Base-by-base conservation (phyloP, 768 basidiomycete genomes). In the Boletus vermiculosoides region DNA sequence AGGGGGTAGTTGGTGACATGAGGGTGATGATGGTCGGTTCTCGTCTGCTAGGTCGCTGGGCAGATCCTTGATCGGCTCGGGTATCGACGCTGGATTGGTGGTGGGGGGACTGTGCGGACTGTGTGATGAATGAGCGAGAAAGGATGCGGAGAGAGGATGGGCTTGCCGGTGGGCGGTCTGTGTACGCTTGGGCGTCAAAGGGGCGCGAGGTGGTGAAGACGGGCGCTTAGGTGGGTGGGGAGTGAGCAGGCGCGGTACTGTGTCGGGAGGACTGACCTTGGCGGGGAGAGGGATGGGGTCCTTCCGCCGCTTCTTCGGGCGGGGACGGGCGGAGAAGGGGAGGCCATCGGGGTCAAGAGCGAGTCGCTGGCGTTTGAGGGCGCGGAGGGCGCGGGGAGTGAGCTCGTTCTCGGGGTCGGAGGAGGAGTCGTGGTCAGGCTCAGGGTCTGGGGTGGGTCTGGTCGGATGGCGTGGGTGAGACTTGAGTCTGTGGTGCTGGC, bases 381-480 rank as follows among this genome's bases (percentile, higher is more conserved):
- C 71, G 42, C 71, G 72, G 42, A 71, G 71, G 2, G 71, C 71
- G 52, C 71, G 70, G 39, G 71, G 71, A 0, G 71, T 71, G 56
- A 71, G 71, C 36, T 73, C 69, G 63, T 68, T 66, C 33, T 70
- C 67, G 28, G 57, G 60, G 60, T 68, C 67, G 6, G 55, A 56
- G 7, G 60, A 65, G 39, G 60, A 57, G 58, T 68, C 64, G 33
- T 59, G 57, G 33, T 62, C 66, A 45, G 36, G 41, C 42, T 67
- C 65, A n/a, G 54, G 60, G 45, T 66, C 62, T 25, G 57, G 54
- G 8, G 44, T 8, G n/a, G 50, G 34, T 25, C 39, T 52, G 18
- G 39, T 4, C 1, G 20, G 50, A 41, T 33, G 49, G 6, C 37
- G 56, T 13, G 16, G 33, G 31, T 31, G 55, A 6, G 18, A 5